phyloP scores from a whole-genome alignment of 106 monocot genomes.

The Xerophyta viscosa region DNA sequence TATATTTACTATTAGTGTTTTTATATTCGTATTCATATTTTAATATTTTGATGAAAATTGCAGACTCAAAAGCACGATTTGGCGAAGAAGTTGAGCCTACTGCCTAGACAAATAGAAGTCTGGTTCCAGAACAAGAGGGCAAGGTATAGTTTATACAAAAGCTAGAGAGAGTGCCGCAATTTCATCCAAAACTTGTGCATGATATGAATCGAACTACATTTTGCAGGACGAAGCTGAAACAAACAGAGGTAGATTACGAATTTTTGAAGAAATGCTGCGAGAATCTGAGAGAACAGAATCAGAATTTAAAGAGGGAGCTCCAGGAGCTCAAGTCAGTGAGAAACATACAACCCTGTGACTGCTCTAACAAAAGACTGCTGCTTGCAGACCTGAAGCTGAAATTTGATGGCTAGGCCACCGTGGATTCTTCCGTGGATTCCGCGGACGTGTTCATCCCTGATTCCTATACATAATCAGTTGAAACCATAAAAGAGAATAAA shows the following conservation, averaged over 20 bases:
- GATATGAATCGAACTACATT: too few species aligned
- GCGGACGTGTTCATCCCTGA: too few species aligned
- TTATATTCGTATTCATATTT: too few species aligned
- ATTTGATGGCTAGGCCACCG: too few species aligned
- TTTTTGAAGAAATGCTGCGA: conserved; percentile 50
- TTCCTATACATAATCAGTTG: too few species aligned
- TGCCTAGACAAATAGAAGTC: conserved; percentile 32
- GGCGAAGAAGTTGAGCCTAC: conserved; percentile 19
- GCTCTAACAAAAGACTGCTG: too few species aligned
- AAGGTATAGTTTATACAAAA: conserved; percentile 28
- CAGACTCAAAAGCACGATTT: conserved; percentile 42
- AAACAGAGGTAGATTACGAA: conserved; percentile 46
- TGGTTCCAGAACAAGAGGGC: conserved; percentile 56
- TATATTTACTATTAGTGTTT: background rate
- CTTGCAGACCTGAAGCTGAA: too few species aligned
- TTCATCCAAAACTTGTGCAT: too few species aligned
- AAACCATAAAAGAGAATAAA: too few species aligned
- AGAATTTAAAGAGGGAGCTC: conserved; percentile 29
- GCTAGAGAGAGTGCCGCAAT: too few species aligned
- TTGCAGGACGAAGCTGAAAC: conserved; percentile 59
- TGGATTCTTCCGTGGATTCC: too few species aligned
- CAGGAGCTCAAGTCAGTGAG: conserved; percentile 21
- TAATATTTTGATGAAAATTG: too few species aligned
- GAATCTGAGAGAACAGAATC: conserved; percentile 36
- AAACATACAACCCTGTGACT: background rate